Conservation (phyloP, 2,329 filamentous ascomycete genomes). For the Colletotrichum brevisporum region DNA sequence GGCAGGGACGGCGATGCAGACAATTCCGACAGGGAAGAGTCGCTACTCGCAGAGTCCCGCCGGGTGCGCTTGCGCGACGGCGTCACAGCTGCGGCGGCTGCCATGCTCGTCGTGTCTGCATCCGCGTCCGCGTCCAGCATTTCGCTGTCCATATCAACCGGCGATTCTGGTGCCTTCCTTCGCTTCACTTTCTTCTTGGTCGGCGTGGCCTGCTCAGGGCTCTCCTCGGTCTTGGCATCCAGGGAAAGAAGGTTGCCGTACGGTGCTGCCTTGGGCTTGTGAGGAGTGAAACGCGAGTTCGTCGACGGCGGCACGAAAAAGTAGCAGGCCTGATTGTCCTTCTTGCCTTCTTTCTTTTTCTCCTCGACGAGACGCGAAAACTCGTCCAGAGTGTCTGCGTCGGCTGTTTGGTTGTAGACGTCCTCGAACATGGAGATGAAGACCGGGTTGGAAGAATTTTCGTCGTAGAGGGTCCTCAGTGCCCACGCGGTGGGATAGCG, state of each 20-base stretch:
- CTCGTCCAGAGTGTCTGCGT: slow-evolving; percentile 63
- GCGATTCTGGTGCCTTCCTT: slow-evolving; percentile 33
- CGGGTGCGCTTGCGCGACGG: slow-evolving; percentile 53
- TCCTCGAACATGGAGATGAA: slow-evolving; percentile 72
- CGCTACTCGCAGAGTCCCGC: slow-evolving; percentile 56
- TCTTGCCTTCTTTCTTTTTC: slow-evolving; percentile 71
- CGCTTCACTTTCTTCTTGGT: slow-evolving; percentile 29
- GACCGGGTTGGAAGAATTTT: slow-evolving; percentile 63
- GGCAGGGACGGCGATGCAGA: slow-evolving; percentile 47
- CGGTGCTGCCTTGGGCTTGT: slow-evolving; percentile 63
- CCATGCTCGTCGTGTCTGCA: not conserved
- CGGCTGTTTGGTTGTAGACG: slow-evolving; percentile 71
- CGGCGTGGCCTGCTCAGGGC: slow-evolving; percentile 26
- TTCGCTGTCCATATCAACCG: slow-evolving; percentile 21
- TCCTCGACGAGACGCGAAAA: slow-evolving; percentile 66
- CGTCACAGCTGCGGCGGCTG: slow-evolving; percentile 42
- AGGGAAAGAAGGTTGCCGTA: slow-evolving; percentile 63
- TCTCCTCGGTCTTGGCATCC: slow-evolving; percentile 47
- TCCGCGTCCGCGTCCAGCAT: slow-evolving; percentile 26
- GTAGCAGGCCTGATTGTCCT: slow-evolving; percentile 64
- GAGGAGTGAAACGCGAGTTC: slow-evolving; percentile 58
- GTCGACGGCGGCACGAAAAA: slow-evolving; percentile 68
- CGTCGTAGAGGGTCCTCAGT: slow-evolving; percentile 72
- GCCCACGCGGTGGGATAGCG: slow-evolving; percentile 75
- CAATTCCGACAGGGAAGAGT: slow-evolving; percentile 60